Conservation (phyloP, 1,284 basidiomycete genomes). For the Cryptococcus sp. region DNA sequence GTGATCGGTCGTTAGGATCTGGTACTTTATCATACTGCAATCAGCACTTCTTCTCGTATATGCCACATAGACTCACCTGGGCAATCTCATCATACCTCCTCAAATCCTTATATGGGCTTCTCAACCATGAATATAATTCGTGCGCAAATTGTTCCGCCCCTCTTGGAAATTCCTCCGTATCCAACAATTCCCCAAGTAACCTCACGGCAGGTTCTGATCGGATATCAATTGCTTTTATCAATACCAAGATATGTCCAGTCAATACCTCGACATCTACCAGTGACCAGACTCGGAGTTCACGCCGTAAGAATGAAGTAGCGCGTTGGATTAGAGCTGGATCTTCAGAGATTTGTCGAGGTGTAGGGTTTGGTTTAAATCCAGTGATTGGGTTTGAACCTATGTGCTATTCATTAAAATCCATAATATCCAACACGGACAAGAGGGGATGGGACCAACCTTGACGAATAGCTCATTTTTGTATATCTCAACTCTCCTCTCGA, state of each 20-base stretch:
- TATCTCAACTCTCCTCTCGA: conserved; percentile 58
- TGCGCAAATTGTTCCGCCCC: conserved; percentile 87
- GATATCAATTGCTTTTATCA: conserved; percentile 83
- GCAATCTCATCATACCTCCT: conserved; percentile 72
- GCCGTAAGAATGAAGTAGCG: conserved; percentile 70
- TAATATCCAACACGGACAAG: too few relatives aligned
- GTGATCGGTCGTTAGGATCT: too few relatives aligned
- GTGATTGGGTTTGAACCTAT: conserved; percentile 78
- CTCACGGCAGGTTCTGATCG: conserved; percentile 78
- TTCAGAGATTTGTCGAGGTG: conserved; percentile 68
- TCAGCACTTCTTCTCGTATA: conserved; percentile 3
- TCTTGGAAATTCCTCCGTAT: conserved; percentile 57
- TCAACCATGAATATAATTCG: conserved; percentile 77
- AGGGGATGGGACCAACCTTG: conserved; percentile 54
- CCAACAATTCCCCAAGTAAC: conserved; percentile 75
- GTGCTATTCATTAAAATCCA: too few relatives aligned
- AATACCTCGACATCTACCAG: conserved; percentile 68
- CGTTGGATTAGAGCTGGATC: conserved; percentile 54
- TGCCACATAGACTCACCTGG: conserved; percentile 56
- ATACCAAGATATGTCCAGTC: conserved; percentile 67
- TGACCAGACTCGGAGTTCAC: conserved; percentile 78
- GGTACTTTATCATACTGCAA: background rate
- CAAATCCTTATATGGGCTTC: conserved; percentile 77
- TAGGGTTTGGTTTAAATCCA: conserved; percentile 73
- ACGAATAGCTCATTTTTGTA: conserved; percentile 72